Evolutionary conservation across 257 asterid species (phyloP), one percentile per base, ranked within the genome.

Genomic region (Galeopsis tetrahit): DNA sequence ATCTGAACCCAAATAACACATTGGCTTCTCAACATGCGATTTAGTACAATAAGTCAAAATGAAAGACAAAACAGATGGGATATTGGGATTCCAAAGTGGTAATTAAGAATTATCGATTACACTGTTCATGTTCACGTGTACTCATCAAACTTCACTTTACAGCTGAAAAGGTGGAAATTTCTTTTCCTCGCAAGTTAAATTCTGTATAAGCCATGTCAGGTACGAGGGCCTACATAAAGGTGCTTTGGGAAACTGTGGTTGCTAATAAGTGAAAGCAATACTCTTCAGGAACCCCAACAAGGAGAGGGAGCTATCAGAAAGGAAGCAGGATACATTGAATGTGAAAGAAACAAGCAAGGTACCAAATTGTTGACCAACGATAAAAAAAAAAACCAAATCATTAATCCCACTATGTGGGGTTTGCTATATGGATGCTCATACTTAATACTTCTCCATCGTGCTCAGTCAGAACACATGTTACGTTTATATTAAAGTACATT

Each of bases 271-370:
- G 70, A 53, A 66, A 44, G 70, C 42, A 44, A 44, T 31, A 44
- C 6, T 13, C 48, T 46, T 66, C 70, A 14, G 15, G 21, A 48
- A 31, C 59, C 46, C 48, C 61, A 49, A 34, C 35, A 48, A 62
- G 53, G 9, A 48, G 10, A 48, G 8, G 46, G 58, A 51, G 65
- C 35, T 38, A 7, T 21, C 46, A 38, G 10, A 44, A 65, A 31
- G 56, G 15, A 10, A 13, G 51, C 43, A 44, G n/a, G 43, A 42
- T 42, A 48, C 44, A 66, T 11, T 31, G 17, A 62, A 52, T 2
- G 17, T 52, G 58, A 39, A 32, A 65, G 55, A 43, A 62, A 63
- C 43, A 72, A 63, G 21, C 63, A 72, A 40, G 58, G 14, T 51
- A 36, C 58, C 28, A 49, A 49, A 5, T 14, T 74, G 32, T 15